phyloP scores from a whole-genome alignment of 1,139 yeast genomes.

The Protomyces macrosporus region DNA sequence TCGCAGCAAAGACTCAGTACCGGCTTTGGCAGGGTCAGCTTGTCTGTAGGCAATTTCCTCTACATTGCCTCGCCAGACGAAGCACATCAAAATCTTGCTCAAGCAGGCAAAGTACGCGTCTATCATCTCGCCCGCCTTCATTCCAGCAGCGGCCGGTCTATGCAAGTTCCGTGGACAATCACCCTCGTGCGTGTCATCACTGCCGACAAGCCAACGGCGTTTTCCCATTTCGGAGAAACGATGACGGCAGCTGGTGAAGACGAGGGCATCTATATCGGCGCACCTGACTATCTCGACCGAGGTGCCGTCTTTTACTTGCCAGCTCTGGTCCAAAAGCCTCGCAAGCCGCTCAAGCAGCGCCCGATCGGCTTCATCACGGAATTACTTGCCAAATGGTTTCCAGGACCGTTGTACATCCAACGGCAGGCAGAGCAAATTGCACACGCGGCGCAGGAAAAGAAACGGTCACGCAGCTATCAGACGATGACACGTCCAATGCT shows the following conservation, averaged over 20 bases:
- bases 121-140: conserved; percentile 2
- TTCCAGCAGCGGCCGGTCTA: neutral
- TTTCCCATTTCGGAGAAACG: conserved; percentile 6
- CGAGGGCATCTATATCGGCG: conserved; percentile 3
- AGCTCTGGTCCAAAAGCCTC: neutral
- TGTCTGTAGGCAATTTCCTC: conserved; percentile 3
- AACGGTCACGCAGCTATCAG: neutral
- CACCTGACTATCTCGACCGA: conserved; percentile 5
- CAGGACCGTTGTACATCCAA: neutral
- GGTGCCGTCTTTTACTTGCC: conserved; percentile 10
- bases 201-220: neutral
- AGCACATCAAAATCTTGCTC: neutral
- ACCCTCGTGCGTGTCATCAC: conserved; percentile 5
- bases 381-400: neutral
- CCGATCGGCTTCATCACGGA: neutral
- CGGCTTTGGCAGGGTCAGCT: conserved; percentile 8
- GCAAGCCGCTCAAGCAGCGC: neutral
- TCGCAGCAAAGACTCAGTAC: conserved; percentile 1
- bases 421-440: neutral
- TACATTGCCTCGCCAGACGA: conserved; percentile 6
- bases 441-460: neutral
- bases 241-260: neutral
- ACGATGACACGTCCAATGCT: neutral
- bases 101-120: conserved; percentile 12
- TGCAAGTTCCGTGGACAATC: conserved; percentile 7